A percentile compares a stretch with the other conserved stretches of the same genome.
These are phyloP conservation scores for Botrytis galanthina DNA, from an alignment of 2,329 filamentous ascomycete genomes.

Conservation along the genomic window DNA sequence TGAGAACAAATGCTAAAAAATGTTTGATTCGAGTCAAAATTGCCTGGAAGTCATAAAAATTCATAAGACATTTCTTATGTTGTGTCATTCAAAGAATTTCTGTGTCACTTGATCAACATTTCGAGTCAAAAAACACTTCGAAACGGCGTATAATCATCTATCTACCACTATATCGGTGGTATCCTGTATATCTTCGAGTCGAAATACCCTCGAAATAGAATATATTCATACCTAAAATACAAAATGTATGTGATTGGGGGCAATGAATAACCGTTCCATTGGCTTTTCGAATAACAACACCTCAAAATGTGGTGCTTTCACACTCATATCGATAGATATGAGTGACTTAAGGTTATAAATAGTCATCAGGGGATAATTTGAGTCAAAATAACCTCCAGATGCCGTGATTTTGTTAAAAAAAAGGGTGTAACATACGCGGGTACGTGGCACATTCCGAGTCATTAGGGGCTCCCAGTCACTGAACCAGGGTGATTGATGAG, in stretches of 20 bases:
- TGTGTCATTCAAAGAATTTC: neutral
- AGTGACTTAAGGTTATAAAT: neutral
- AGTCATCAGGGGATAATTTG: neutral
- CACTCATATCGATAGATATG: neutral
- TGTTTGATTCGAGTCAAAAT: neutral
- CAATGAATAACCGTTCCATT: neutral
- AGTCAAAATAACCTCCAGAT: neutral
- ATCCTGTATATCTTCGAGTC: neutral
- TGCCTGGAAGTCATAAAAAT: neutral
- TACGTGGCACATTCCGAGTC: neutral
- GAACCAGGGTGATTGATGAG: neutral
- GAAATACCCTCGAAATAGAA: neutral
- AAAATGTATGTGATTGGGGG: neutral
- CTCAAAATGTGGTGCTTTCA: neutral
- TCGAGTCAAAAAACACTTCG: neutral
- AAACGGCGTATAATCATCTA: neutral
- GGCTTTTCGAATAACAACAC: neutral
- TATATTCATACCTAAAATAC: neutral
- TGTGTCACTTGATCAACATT: neutral
- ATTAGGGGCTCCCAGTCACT: neutral
- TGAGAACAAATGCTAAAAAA: neutral
- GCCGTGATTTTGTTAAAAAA: no score
- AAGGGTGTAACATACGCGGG: no score
- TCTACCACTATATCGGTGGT: neutral
- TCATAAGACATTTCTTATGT: no score